phyloP scores from a whole-genome alignment of 345 rosid genomes.

The Iberis pinnata region DNA sequence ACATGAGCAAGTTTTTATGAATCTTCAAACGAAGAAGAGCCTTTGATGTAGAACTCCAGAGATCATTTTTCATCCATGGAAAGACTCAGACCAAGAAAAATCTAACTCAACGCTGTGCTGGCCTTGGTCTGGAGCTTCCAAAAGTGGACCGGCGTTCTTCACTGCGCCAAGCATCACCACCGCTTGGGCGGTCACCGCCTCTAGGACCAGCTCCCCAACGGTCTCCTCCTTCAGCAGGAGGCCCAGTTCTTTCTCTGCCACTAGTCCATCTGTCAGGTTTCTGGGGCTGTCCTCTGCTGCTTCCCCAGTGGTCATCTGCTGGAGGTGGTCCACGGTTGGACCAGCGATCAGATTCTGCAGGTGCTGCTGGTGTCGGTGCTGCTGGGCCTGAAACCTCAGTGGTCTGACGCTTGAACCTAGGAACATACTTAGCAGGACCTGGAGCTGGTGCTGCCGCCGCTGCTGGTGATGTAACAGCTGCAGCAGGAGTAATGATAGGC shows the following conservation, averaged over 20 bases:
- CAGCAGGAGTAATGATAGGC: constrained; percentile 28
- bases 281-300: constrained; percentile 29
- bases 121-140: constrained; percentile 42
- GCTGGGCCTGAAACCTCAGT: constrained; percentile 29
- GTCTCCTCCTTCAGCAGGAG: constrained; percentile 39
- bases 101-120: constrained; percentile 25
- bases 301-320: constrained; percentile 46
- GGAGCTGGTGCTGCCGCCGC: too few species aligned
- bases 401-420: constrained; percentile 40
- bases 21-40: too few species aligned
- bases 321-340: constrained; percentile 30
- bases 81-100: constrained; percentile 9
- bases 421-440: constrained; percentile 62
- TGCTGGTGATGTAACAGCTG: constrained; percentile 32
- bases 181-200: constrained; percentile 42
- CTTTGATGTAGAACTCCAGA: too few species aligned
- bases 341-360: constrained; percentile 52
- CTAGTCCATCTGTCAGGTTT: constrained; percentile 34
- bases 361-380: constrained; percentile 28
- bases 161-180: constrained; percentile 49
- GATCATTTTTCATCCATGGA: constrained; percentile 19
- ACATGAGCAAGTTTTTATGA: constrained; percentile 15
- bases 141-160: constrained; percentile 33
- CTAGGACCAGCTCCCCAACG: constrained; percentile 44
- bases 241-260: constrained; percentile 23